Percentiles rank a stretch among this genome's conserved stretches.
These are phyloP conservation scores for Pythium coloratum DNA, from an alignment of 352 stramenopile species.

Conservation along the genomic window DNA sequence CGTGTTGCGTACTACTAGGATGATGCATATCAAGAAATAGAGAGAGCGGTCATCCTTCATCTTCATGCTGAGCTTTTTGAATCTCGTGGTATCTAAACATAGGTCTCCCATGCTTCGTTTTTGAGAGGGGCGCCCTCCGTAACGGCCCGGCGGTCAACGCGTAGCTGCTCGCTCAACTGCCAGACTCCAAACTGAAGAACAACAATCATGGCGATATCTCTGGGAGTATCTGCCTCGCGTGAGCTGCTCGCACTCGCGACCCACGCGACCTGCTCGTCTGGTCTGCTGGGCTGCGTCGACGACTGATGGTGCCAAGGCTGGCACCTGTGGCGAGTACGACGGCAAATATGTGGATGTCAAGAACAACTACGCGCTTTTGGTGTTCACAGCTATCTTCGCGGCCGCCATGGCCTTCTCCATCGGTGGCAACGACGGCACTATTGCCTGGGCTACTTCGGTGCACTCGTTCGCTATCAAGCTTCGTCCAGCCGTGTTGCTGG, in stretches of 20 bases:
- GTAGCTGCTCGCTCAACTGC: no score
- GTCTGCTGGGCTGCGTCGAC: slow-evolving; percentile 25
- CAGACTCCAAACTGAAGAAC: no score
- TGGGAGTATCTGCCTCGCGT: slow-evolving; percentile 12
- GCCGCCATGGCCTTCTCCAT: slow-evolving; percentile 41
- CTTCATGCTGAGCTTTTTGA: no score
- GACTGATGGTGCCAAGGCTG: background rate
- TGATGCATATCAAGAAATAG: background rate
- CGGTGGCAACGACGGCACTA: slow-evolving; percentile 87
- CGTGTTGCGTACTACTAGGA: no score
- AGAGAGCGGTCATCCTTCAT: no score
- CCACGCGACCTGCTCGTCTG: slow-evolving; percentile 18
- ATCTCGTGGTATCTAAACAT: background rate
- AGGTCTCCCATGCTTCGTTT: background rate
- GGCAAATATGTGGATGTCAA: slow-evolving; percentile 26
- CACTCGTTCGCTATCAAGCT: slow-evolving; percentile 70
- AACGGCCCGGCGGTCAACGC: no score
- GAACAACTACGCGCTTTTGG: slow-evolving; percentile 30
- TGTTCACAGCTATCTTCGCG: slow-evolving; percentile 26
- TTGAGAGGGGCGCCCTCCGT: no score
- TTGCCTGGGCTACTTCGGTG: slow-evolving; percentile 83
- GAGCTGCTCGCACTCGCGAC: slow-evolving; percentile 11
- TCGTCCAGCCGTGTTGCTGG: slow-evolving; percentile 65
- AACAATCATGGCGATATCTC: slow-evolving; percentile 15
- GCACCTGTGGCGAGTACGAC: slow-evolving; percentile 29